These are phyloP conservation scores for Mycena sp. DNA, from an alignment of 1,284 basidiomycete species.

Conservation along the genomic window DNA sequence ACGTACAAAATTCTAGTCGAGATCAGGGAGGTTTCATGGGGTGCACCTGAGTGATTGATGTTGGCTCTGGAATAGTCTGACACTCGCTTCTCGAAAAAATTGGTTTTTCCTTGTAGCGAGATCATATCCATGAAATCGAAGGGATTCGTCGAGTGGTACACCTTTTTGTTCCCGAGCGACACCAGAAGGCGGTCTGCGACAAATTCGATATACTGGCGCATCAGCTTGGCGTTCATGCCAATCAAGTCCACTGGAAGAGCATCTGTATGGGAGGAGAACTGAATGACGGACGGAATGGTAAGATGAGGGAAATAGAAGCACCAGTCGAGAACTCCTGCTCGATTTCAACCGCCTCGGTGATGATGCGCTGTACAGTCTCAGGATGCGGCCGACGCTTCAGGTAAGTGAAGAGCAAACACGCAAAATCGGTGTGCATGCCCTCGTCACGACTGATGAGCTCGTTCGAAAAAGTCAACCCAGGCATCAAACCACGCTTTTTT, in stretches of 20 bases:
- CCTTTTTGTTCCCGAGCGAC: constrained; percentile 81
- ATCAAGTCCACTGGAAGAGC: constrained; percentile 79
- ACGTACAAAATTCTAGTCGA: constrained; percentile 18
- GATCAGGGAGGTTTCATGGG: background rate
- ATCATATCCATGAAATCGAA: constrained; percentile 93
- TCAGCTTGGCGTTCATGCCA: constrained; percentile 87
- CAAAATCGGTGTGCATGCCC: constrained; percentile 98
- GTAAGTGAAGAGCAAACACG: constrained; percentile 94
- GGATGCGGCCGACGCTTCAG: constrained; percentile 84
- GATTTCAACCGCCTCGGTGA: constrained; percentile 86
- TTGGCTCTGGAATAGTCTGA: constrained; percentile 85
- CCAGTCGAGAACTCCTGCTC: constrained; percentile 89
- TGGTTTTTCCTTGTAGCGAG: constrained; percentile 80
- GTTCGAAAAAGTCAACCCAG: constrained; percentile 96
- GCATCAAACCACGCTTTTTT: constrained; percentile 99
- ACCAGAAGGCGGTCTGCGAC: constrained; percentile 94
- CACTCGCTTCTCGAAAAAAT: constrained; percentile 82
- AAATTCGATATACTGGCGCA: constrained; percentile 98
- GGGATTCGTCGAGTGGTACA: constrained; percentile 78
- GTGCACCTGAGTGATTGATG: constrained; percentile 27
- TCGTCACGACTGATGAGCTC: constrained; percentile 98
- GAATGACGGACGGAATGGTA: background rate
- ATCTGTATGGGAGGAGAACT: constrained; percentile 49
- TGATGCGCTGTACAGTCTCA: constrained; percentile 77
- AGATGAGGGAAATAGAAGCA: constrained; percentile 36